phyloP scores from a whole-genome alignment of 768 basidiomycete species.

The Rhodotorula toruloides region DNA sequence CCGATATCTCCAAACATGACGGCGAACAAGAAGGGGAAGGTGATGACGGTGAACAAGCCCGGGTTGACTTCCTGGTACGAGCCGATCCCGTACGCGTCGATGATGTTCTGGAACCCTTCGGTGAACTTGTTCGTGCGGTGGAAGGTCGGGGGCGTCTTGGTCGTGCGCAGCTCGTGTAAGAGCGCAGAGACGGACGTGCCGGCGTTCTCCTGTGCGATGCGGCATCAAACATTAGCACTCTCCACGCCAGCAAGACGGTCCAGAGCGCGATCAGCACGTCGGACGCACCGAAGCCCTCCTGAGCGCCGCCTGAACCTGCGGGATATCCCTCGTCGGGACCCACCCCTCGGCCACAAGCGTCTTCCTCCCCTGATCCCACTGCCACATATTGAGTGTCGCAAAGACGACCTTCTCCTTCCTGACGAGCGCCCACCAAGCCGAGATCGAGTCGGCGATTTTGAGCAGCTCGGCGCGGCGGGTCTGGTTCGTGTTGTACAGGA shows the following conservation, averaged over 20 bases:
- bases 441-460: constrained; percentile 74
- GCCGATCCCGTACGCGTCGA: constrained; percentile 94
- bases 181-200: constrained; percentile 89
- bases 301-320: constrained; percentile 75
- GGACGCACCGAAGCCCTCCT: constrained; percentile 70
- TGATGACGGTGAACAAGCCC: constrained; percentile 67
- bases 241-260: too few species aligned
- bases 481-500: constrained; percentile 79
- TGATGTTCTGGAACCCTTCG: constrained; percentile 92
- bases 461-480: constrained; percentile 76
- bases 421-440: constrained; percentile 90
- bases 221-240: background rate
- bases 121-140: constrained; percentile 93
- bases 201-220: constrained; percentile 62
- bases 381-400: constrained; percentile 90
- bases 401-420: constrained; percentile 93
- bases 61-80: constrained; percentile 96
- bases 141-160: constrained; percentile 89
- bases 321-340: constrained; percentile 90
- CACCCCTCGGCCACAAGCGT: constrained; percentile 96
- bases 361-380: constrained; percentile 87
- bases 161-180: constrained; percentile 76
- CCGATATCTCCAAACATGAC: constrained; percentile 99
- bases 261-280: constrained; percentile 1
- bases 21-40: constrained; percentile 85